Percentiles rank a stretch among this genome's conserved stretches.
These are phyloP conservation scores for Galerina sulciceps DNA, from an alignment of 768 basidiomycete species.

Conservation along the genomic window DNA sequence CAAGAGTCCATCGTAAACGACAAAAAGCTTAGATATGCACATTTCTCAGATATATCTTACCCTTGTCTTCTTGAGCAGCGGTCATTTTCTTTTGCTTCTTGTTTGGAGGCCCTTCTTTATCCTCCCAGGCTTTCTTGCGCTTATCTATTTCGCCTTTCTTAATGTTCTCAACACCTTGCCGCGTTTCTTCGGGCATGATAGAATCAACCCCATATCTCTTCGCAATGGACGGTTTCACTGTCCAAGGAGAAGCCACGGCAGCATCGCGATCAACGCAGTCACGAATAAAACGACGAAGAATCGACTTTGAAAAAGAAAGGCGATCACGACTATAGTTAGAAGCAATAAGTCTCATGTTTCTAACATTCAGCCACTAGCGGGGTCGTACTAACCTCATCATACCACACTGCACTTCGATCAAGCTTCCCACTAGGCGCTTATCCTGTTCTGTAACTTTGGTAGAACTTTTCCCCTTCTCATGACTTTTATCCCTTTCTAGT, in stretches of 20 bases:
- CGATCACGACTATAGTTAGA: constrained; percentile 79
- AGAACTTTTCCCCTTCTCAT: constrained; percentile 59
- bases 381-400: constrained; percentile 71
- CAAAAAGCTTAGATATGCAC: constrained; percentile 19
- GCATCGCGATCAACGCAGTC: constrained; percentile 94
- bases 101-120: constrained; percentile 79
- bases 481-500: constrained; percentile 69
- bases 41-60: constrained; percentile 37
- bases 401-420: constrained; percentile 82
- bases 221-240: constrained; percentile 86
- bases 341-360: neutral
- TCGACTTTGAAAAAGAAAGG: constrained; percentile 94
- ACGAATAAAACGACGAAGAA: constrained; percentile 93
- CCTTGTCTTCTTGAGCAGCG: constrained; percentile 75
- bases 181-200: constrained; percentile 85
- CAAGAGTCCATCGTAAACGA: constrained; percentile 23
- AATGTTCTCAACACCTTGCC: constrained; percentile 75
- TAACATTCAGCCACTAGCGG: constrained; percentile 1
- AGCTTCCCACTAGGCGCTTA: constrained; percentile 70
- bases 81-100: constrained; percentile 85
- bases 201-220: constrained; percentile 83
- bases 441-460: constrained; percentile 58
- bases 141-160: constrained; percentile 92
- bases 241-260: constrained; percentile 94
- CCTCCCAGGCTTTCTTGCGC: constrained; percentile 89